Conservation (phyloP, 345 rosid genomes). For the Euphorbia peplus region DNA sequence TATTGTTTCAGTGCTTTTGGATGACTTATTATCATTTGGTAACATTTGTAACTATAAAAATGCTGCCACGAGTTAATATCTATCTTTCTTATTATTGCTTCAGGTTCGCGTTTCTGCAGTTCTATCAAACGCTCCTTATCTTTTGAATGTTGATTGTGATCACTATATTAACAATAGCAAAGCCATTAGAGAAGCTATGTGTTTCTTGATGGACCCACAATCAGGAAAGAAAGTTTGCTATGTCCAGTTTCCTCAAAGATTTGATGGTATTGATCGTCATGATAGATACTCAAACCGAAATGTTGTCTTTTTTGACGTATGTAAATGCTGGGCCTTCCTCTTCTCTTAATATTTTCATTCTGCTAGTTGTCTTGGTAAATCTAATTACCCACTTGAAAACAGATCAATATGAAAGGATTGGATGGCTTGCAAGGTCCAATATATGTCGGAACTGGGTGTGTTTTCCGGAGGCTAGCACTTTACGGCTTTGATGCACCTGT, state of each 20-base stretch:
- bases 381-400: constrained; percentile 25
- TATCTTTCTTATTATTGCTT: constrained; percentile 7
- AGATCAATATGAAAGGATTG: constrained; percentile 99
- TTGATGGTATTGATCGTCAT: constrained; percentile 95
- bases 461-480: constrained; percentile 90
- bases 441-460: constrained; percentile 96
- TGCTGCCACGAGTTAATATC: neutral
- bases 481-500: constrained; percentile 88
- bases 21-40: neutral
- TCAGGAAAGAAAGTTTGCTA: constrained; percentile 92
- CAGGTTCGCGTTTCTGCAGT: constrained; percentile 93
- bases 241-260: constrained; percentile 99
- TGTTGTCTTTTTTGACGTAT: constrained; percentile 94
- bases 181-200: constrained; percentile 98
- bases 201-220: constrained; percentile 97
- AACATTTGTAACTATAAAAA: neutral
- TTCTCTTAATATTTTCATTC: neutral
- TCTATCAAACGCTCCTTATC: constrained; percentile 90
- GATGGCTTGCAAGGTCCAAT: constrained; percentile 98
- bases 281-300: constrained; percentile 94
- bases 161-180: constrained; percentile 93
- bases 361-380: neutral
- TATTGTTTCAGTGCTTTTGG: neutral
- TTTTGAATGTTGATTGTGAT: constrained; percentile 90
- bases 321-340: constrained; percentile 22